These are phyloP conservation scores for Powellomyces hirtus DNA, from an alignment of 192 early-diverging fungal species.

Conservation along the genomic window DNA sequence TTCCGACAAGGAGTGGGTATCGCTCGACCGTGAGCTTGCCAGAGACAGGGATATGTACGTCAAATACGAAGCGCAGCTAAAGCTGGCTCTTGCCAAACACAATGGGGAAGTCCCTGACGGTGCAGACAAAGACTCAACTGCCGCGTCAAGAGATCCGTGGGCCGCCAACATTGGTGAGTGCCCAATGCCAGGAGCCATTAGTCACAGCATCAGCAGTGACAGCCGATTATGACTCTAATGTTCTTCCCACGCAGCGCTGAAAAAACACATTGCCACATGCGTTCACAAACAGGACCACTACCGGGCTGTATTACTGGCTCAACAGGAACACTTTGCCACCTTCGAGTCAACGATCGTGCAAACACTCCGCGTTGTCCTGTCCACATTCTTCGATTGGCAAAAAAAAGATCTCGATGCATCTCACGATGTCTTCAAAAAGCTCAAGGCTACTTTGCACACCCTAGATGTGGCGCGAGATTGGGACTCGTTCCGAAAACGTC, in stretches of 20 bases:
- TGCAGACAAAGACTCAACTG: conserved; percentile 9
- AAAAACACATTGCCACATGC: conserved; percentile 38
- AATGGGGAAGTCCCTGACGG: conserved; percentile 25
- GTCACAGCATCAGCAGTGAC: neutral
- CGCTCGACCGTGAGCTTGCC: conserved; percentile 39
- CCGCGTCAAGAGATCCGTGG: conserved; percentile 44
- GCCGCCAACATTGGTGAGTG: conserved; percentile 38
- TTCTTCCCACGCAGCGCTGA: conserved; percentile 28
- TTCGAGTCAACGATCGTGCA: conserved; percentile 48
- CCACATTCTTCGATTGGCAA: conserved; percentile 44
- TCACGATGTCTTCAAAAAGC: conserved; percentile 19
- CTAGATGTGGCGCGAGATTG: conserved; percentile 46
- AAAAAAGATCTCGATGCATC: conserved; percentile 18
- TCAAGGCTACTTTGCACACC: conserved; percentile 27
- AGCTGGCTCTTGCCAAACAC: conserved; percentile 25
- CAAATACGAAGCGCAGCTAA: conserved; percentile 31
- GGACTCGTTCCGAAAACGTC: conserved; percentile 22
- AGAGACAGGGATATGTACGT: conserved; percentile 34
- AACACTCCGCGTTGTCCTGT: conserved; percentile 36
- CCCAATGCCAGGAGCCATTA: too few relatives aligned
- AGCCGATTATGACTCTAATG: neutral
- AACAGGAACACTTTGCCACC: conserved; percentile 43
- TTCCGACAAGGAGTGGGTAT: conserved; percentile 40
- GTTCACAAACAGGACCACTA: conserved; percentile 41
- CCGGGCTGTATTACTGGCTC: conserved; percentile 29